Base-by-base conservation (phyloP, 2,329 filamentous ascomycete species). In the Aspergillus fructus region DNA sequence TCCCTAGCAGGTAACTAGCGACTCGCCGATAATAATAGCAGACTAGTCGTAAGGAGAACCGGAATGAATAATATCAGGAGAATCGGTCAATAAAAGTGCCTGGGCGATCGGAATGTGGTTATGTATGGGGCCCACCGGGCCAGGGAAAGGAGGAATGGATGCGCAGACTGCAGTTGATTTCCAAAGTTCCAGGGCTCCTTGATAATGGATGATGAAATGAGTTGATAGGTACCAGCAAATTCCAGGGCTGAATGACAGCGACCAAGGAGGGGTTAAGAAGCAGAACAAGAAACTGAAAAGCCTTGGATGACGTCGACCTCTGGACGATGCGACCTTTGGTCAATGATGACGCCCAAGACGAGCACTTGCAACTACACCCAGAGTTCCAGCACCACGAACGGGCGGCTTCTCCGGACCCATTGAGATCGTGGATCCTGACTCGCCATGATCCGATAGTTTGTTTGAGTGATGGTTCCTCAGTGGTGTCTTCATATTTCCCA, bases 241-340 rank as follows among this genome's bases (percentile, higher is more conserved):
- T 53, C 7, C 24, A 17, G n/a, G 37, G 30, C 24, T 33, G 49
- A 43, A 23, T 37, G n/a, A 37, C 15, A 6, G 34, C 12, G 34
- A 9, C 34, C 34, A 15, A 47, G 40, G 49, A 57, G 57, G 55
- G 59, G 56, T 47, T 55, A 50, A 48, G 51, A 53, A 41, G 30
- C 19, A 41, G 30, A 30, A 23, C 34, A 30, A 30, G 27, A 30
- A 47, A 53, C 21, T 17, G 37, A 23, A 39, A 57, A 58, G 59
- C 60, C 63, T 66, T 60, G 65, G 68, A 74, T 74, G 71, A 74
- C 71, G 71, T 74, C 71, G 70, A 71, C 69, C 53, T 61, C 61
- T 59, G 56, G 46, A 30, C 45, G 43, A 62, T 65, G 59, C 61
- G 63, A 66, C 62, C 61, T 55, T 61, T 41, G 30, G 63, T 64